Evolutionary conservation across 2,329 filamentous ascomycete species (phyloP).

Genomic region (Talaromyces amestolkiae): DNA sequence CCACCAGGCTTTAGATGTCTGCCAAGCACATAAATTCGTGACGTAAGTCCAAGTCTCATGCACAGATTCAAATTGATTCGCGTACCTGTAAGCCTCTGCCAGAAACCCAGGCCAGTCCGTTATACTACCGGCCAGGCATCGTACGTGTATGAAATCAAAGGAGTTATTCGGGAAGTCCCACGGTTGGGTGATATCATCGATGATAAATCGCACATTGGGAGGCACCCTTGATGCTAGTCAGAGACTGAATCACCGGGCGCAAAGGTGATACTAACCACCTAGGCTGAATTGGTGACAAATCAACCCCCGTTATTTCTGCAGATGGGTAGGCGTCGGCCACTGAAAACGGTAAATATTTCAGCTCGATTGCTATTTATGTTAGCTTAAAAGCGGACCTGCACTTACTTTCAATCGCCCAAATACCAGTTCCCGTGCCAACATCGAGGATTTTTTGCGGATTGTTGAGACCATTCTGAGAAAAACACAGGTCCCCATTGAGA

Average conservation of each 20-base stretch:
- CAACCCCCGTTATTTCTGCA: conserved; percentile 47
- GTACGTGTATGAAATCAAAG: conserved; percentile 34
- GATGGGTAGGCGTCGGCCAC: conserved; percentile 36
- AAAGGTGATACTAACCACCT: conserved; percentile 27
- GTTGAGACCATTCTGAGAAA: conserved; percentile 5
- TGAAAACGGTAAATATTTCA: background rate
- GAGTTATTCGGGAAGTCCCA: conserved; percentile 27
- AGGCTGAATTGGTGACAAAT: conserved; percentile 52
- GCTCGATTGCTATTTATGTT: background rate
- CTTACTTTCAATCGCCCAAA: conserved; percentile 19
- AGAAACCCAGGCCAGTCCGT: conserved; percentile 26
- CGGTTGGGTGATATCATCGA: conserved; percentile 30
- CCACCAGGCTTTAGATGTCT: conserved; percentile 33
- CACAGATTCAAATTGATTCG: background rate
- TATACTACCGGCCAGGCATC: conserved; percentile 25
- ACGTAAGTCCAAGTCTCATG: background rate
- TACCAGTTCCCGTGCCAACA: conserved; percentile 20
- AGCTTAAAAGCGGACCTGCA: background rate
- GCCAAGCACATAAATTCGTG: conserved; percentile 6
- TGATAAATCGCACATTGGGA: conserved; percentile 32
- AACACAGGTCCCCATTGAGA: conserved; percentile 43
- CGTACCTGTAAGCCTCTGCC: conserved; percentile 24
- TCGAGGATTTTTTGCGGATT: conserved; percentile 19
- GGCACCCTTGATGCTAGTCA: conserved; percentile 24
- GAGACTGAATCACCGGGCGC: background rate